phyloP scores from a whole-genome alignment of 257 asterid species.

The Sherardia arvensis region DNA sequence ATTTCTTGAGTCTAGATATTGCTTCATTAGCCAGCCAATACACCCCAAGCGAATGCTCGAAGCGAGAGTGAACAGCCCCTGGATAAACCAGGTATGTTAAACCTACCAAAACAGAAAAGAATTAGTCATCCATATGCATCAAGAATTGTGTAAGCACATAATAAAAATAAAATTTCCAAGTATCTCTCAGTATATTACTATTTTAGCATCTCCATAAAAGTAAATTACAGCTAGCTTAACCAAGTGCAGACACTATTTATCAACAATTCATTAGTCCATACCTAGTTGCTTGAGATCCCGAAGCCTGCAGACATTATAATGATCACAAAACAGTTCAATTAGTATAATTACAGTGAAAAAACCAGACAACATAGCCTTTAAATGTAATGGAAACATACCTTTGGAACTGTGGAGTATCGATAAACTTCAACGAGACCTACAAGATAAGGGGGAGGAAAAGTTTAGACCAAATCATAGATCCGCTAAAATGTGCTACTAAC shows the following conservation, averaged over 20 bases:
- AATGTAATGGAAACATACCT: conserved; percentile 36
- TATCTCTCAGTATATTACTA: background rate
- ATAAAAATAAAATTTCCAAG: background rate
- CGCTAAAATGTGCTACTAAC: background rate
- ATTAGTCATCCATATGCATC: conserved; percentile 11
- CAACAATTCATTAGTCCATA: conserved; percentile 18
- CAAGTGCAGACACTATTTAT: background rate
- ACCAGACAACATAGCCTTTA: background rate
- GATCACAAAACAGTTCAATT: conserved; percentile 7
- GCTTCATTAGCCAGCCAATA: conserved; percentile 87
- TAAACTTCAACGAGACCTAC: conserved; percentile 81
- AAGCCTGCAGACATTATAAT: conserved; percentile 49
- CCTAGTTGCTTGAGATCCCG: conserved; percentile 98
- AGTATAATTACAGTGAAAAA: background rate
- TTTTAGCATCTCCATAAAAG: background rate
- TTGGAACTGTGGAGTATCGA: conserved; percentile 87
- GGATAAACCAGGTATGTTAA: conserved; percentile 73
- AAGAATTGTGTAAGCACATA: background rate
- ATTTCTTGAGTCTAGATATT: conserved; percentile 45
- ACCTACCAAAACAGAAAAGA: conserved; percentile 33
- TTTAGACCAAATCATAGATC: background rate
- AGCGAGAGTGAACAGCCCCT: conserved; percentile 93
- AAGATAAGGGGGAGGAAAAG: background rate
- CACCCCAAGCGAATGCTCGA: conserved; percentile 93
- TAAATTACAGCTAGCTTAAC: background rate